phyloP scores from a whole-genome alignment of 345 rosid species.

The Acer campestre region DNA sequence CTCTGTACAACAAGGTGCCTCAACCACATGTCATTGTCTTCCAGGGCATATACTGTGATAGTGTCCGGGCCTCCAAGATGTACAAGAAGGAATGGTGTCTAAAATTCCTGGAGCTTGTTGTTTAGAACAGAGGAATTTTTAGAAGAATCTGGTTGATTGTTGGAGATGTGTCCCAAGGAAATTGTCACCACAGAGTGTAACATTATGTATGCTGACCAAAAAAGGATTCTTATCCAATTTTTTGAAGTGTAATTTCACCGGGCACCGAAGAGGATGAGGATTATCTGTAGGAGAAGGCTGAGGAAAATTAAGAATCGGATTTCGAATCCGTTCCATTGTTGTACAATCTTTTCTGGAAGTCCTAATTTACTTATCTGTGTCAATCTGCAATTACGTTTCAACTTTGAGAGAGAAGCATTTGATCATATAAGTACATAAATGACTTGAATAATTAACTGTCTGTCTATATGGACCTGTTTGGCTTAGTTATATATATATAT shows the following conservation, averaged over 20 bases:
- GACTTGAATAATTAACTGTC: too few species aligned
- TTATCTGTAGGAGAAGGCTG: slow-evolving; percentile 17
- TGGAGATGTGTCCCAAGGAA: slow-evolving; percentile 1
- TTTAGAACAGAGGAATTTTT: not conserved
- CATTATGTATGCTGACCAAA: slow-evolving; percentile 21
- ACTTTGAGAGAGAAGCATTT: too few species aligned
- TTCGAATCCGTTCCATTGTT: slow-evolving; percentile 11
- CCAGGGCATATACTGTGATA: slow-evolving; percentile 43
- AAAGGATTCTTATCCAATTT: not conserved
- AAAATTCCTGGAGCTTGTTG: slow-evolving; percentile 14
- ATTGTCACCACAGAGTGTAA: slow-evolving; percentile 21
- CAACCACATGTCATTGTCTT: slow-evolving; percentile 42
- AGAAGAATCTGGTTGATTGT: not conserved
- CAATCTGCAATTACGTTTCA: too few species aligned
- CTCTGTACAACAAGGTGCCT: slow-evolving; percentile 36
- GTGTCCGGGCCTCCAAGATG: slow-evolving; percentile 50
- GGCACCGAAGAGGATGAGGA: slow-evolving; percentile 5
- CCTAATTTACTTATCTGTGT: too few species aligned
- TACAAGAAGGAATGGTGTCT: slow-evolving; percentile 42
- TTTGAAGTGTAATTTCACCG: not conserved
- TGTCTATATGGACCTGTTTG: too few species aligned
- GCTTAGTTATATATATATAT: too few species aligned
- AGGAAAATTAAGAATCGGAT: slow-evolving; percentile 16
- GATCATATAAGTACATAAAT: too few species aligned
- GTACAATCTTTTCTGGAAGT: too few species aligned